These are phyloP conservation scores for Pachyrhizus erosus DNA, from an alignment of 306 rosid genomes.

Conservation along the genomic window DNA sequence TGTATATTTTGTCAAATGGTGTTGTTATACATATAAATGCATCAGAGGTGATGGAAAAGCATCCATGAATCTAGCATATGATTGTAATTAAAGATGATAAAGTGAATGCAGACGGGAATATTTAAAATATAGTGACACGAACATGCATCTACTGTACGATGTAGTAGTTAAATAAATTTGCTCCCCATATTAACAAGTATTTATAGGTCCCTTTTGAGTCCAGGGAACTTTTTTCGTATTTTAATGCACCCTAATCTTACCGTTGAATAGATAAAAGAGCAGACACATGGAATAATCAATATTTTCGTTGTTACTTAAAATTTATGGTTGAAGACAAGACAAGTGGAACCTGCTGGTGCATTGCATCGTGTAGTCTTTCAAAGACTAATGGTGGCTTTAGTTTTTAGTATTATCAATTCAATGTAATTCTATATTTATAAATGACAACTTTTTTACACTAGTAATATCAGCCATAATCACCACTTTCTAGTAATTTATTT, in stretches of 20 bases:
- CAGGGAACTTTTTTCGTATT: neutral
- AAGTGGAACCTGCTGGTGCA: neutral
- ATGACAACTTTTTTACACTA: neutral
- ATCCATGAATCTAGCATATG: neutral
- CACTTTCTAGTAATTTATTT: neutral
- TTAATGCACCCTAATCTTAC: neutral
- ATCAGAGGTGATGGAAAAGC: neutral
- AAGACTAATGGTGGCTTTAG: neutral
- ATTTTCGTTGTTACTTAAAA: too few species aligned
- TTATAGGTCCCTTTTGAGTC: neutral
- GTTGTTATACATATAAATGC: neutral
- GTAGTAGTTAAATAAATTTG: neutral
- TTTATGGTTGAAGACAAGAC: too few species aligned
- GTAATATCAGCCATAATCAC: neutral
- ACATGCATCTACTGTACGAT: neutral
- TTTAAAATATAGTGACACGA: neutral
- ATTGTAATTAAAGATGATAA: neutral
- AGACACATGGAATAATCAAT: slow-evolving; percentile 34
- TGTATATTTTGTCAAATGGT: neutral
- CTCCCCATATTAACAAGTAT: neutral
- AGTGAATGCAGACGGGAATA: neutral
- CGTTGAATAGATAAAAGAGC: neutral
- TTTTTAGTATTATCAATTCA: neutral
- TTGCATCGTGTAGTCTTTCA: neutral
- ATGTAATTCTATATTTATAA: neutral